Evolutionary conservation across 2,329 filamentous ascomycete species (phyloP).

Genomic region (Penicillium aurantiogriseum): DNA sequence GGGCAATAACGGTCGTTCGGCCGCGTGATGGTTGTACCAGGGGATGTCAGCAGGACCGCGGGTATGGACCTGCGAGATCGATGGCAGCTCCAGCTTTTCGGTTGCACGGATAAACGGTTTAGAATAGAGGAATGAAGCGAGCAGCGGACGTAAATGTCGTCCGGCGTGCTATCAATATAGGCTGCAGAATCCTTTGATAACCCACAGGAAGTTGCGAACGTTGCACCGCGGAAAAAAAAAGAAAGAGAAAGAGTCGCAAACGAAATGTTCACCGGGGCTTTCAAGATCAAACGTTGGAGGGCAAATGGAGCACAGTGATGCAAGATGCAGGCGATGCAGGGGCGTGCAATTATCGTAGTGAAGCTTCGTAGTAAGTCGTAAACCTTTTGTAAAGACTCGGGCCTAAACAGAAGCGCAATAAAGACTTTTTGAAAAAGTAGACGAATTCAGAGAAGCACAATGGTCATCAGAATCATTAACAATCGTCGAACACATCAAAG

Average conservation of each 20-base stretch:
- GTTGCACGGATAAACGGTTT: conserved; percentile 50
- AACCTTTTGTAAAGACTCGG: conserved; percentile 28
- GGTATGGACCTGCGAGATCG: conserved; percentile 78
- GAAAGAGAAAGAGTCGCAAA: conserved; percentile 1
- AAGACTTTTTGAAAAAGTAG: conserved; percentile 7
- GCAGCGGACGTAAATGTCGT: conserved; percentile 25
- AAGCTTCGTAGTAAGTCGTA: conserved; percentile 34
- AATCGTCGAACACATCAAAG: conserved; percentile 26
- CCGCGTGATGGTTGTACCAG: conserved; percentile 68
- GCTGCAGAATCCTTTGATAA: conserved; percentile 2
- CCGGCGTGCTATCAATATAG: conserved; percentile 21
- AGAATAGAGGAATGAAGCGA: conserved; percentile 16
- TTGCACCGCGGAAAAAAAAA: conserved; percentile 8
- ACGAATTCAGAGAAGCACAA: conserved; percentile 20
- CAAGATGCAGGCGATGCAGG: conserved; percentile 28
- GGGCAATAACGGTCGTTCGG: conserved; percentile 65
- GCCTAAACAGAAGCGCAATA: conserved; percentile 18
- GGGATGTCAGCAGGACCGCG: conserved; percentile 70
- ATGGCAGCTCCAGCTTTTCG: conserved; percentile 94
- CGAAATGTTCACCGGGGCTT: not conserved
- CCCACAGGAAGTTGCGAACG: not conserved
- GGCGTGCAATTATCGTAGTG: conserved; percentile 24
- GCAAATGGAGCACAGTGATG: not conserved
- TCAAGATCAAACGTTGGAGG: not conserved
- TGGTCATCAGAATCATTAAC: conserved; percentile 34